Evolutionary conservation across 1,284 basidiomycete species (phyloP), one percentile per base, ranked within the genome.

Genomic region (Sanghuangporus sanghuang): DNA sequence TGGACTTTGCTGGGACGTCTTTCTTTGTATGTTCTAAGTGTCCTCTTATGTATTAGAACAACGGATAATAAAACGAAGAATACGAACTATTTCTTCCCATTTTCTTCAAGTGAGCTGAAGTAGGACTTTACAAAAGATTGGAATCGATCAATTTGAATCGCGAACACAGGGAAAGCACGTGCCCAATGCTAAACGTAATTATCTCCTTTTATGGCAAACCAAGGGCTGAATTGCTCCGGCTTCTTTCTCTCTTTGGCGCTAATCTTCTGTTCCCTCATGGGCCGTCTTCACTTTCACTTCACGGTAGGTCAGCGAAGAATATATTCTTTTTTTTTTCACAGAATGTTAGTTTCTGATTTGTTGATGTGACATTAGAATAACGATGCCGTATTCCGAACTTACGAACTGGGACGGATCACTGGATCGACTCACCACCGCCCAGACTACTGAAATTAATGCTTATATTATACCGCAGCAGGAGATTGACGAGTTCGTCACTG

Each of bases 11-110:
- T 23, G 81, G 83, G 21, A 87, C 69, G 16, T 72, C 86, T 64
- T 76, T 73, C 68, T 83, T 86, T 64, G 76, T 79, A 80, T 61
- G 54, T 21, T 44, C n/a, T 46, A 46, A 52, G 62, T 48, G 66
- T 36, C 9, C 35, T 16, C 14, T 35, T 6, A 12, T 6, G 49
- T 23, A 23, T 52, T 18, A 46, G 62, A 63, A 57, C 39, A 58
- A 53, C 6, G 58, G 35, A 56, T 35, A 42, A 21, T 35, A 27
- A 44, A 12, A 27, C 46, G n/a, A 16, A n/a, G 35, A 44, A 23
- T 21, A 73, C 81, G 69, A 70, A 85, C 85, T 85, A 67, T 83
- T 84, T 76, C 81, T 81, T 11, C 78, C 81, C 85, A 86, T 86
- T 21, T 21, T 74, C 14, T 35, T 32, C 40, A 35, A 40, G 8